Percentiles rank a stretch among this genome's conserved stretches.
Evolutionary conservation across 1,139 yeast species (phyloP).

Genomic region (Geotrichum europaeum): DNA sequence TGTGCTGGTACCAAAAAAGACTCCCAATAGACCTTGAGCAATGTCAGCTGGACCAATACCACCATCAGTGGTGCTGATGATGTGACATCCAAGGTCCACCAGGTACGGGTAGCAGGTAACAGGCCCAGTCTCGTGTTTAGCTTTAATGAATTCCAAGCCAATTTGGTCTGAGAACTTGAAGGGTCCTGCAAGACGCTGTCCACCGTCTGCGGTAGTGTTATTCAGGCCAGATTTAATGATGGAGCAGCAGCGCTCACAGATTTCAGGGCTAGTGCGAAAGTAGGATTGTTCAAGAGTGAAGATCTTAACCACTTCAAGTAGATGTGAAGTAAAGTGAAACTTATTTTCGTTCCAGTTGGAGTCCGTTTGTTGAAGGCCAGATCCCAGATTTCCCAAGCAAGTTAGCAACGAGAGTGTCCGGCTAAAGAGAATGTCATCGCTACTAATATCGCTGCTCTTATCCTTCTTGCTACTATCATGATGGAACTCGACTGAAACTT

Average conservation of each 20-base stretch:
- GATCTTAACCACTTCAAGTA: slow-evolving; percentile 40
- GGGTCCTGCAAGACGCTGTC: slow-evolving; percentile 51
- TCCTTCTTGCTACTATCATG: background rate
- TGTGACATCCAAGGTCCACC: background rate
- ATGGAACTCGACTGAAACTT: slow-evolving; percentile 5
- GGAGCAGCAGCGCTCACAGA: slow-evolving; percentile 52
- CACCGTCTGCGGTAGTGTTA: slow-evolving; percentile 26
- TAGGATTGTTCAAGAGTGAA: slow-evolving; percentile 40
- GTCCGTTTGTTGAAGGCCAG: slow-evolving; percentile 44
- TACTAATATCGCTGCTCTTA: background rate
- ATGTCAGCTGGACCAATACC: slow-evolving; percentile 11
- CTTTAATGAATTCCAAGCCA: slow-evolving; percentile 42
- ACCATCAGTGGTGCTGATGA: background rate
- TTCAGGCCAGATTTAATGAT: slow-evolving; percentile 46
- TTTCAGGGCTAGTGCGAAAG: slow-evolving; percentile 37
- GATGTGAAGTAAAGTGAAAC: slow-evolving; percentile 36
- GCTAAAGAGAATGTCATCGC: slow-evolving; percentile 1
- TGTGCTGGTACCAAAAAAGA: background rate
- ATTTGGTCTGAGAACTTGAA: slow-evolving; percentile 38
- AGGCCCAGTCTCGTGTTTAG: slow-evolving; percentile 19
- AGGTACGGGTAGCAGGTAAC: slow-evolving; percentile 2
- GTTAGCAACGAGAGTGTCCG: slow-evolving; percentile 44
- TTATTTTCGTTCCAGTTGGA: slow-evolving; percentile 41
- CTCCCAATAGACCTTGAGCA: background rate
- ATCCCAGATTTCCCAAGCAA: slow-evolving; percentile 62